Evolutionary conservation across 257 asterid species (phyloP), one percentile per base, ranked within the genome.

Genomic region (Nicotiana attenuata): DNA sequence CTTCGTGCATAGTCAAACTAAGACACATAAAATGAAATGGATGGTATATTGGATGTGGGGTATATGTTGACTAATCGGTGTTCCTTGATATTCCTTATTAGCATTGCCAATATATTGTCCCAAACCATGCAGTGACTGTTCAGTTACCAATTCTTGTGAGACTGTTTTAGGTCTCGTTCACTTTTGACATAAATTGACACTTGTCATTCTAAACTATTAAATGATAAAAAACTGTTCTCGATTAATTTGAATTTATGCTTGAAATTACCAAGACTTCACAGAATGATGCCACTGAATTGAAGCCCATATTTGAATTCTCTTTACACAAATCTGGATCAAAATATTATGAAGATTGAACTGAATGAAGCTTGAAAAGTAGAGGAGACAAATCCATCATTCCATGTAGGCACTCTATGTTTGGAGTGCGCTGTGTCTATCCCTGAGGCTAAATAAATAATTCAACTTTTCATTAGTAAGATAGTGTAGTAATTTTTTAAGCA

Each of bases 331-430:
- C 78, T 20, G 7, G 20, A 19, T 71, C 78, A 41, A 71, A 20
- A 45, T 45, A 45, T 13, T 29, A 41, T 71, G 59, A 45, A 45
- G 78, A 13, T 20, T 71, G 59, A 20, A 22, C 35, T 31, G 22
- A 22, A 41, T 71, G 78, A 71, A 71, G 59, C 78, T 41, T 71
- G 59, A 10, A 69, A 71, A 71, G 38, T 71, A 45, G 78, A 71
- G 59, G 14, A 14, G 38, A 73, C 38, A 24, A 41, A 6, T 73
- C 60, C 61, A 47, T 14, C 60, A 45, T 47, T 73, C 78, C 78
- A 47, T 73, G n/a, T 6, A 1, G 60, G 38, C 59, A 41, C 60
- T 71, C 15, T 22, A 13, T 45, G 38, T 71, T 71, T 47, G 38
- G 78, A 45, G 35, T 71, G 60, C 15, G 10, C 14, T 45, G 78